Base-by-base conservation (phyloP, 805 yeast species). In the Wickerhamiella nectarea region DNA sequence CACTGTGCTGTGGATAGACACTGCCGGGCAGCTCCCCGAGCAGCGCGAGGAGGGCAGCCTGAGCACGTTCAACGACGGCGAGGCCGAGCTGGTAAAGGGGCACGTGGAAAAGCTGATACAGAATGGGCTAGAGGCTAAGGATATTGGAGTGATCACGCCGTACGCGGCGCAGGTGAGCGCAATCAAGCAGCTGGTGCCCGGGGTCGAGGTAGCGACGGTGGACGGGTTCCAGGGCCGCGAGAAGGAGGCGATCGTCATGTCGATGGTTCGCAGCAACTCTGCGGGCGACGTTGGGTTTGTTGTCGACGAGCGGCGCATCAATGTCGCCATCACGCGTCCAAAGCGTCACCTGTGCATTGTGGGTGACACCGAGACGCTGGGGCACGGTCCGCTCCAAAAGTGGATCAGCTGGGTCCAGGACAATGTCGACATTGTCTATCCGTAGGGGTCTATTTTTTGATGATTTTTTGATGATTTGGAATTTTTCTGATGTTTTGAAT, bases 141-240 rank as follows among this genome's bases (percentile, higher is more conserved):
- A 70, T 43, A 84, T 89, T 48, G 98, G 97, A 9, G 66, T 89
- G 0, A 87, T 89, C 28, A 74, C 95, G 0, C 97, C 98, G 0
- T 89, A 89, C 56, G 78, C 73, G 54, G 94, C 94, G 0, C 98
- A 89, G 56, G 94, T 86, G 0, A 59, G 78, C 0, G 55, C 72
- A 11, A 51, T 89, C 24, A 75, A 76, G 49, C 66, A 62, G 34
- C 44, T 66, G 9, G 49, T 80, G 1, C 49, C 51, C 3, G 56
- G 48, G 2, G 64, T 89, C 5, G 97, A 89, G 56, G 73, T 87
- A 0, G 75, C 94, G 4, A 84, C 96, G 0, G 89, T 89, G 4
- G 98, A 89, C 63, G 96, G 96, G 1, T 91, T 89, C 55, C 98
- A 89, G 64, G 98, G 98, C 1, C 67, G 96, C 48, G 98, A 89